Base-by-base conservation (phyloP, 148 eudicot genomes). In the Dianthus caryophyllus region DNA sequence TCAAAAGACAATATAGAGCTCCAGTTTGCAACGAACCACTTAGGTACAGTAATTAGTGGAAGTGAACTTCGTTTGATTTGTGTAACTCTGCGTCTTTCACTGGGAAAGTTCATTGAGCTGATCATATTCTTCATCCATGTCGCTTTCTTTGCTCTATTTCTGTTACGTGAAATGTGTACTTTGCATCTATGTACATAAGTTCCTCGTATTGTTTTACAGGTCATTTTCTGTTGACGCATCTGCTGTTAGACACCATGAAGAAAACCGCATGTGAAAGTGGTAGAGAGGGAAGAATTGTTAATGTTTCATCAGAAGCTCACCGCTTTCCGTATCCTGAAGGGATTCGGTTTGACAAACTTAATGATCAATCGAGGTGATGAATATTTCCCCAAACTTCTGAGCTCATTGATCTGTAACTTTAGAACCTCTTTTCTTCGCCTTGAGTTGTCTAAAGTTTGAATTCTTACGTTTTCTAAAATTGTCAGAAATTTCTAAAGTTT, bases 1-100 rank as follows among this genome's bases (percentile, higher is more conserved):
- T 89, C 98, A 51, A 76, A 81, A 69, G 98, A 92, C 79, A 82
- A 83, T 47, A 81, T 92, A 59, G 98, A 92, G 78, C 82, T 89
- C 55, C 98, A 92, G 76, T 89, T 92, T 69, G 98, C 96, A 17
- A 89, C 94, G 55, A 92, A 92, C 59, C 87, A 92, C 73, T 29
- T 89, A 36, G 98, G 97, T 88, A 76, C 72, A 67, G 20, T 36
- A 13, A 17, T 84, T 71, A 76, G 67, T 33, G 47, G 16, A 9
- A 50, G 62, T 26, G 31, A 53, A 31, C 22, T 31, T 64, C 15
- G 43, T 43, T 11, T 9, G 13, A 9, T 30, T 15, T 67, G 38
- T 33, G 4, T 33, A 7, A 33, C 38, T 20, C 15, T 51, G 17
- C 20, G 24, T 26, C 48, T 52, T 26, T 39, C 15, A n/a, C 25